Conservation (phyloP, 139 green algal species). For the Tetradesmus obliquus region DNA sequence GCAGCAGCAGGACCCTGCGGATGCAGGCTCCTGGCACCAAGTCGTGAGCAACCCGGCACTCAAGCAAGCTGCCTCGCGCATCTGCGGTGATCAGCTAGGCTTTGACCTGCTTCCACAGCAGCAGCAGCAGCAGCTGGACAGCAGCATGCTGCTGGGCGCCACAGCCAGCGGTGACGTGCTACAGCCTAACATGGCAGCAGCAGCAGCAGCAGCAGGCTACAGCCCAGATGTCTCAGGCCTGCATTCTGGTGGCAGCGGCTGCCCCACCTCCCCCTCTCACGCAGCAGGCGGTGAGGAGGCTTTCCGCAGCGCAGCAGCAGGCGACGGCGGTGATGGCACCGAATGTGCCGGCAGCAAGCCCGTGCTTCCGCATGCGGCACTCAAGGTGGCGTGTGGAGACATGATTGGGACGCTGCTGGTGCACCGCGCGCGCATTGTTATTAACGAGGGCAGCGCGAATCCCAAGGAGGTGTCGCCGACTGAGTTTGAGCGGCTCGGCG, state of each 20-base stretch:
- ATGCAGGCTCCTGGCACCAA: background rate
- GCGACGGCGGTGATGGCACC: background rate
- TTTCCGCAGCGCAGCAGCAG: background rate
- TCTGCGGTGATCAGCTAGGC: background rate
- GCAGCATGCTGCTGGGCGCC: background rate
- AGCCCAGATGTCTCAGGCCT: background rate
- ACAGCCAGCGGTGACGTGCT: background rate
- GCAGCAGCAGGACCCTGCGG: background rate
- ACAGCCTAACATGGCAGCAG: background rate
- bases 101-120: background rate
- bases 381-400: constrained; percentile 26
- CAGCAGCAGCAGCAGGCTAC: background rate
- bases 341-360: background rate
- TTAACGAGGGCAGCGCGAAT: background rate
- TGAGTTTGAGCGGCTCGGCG: constrained; percentile 58
- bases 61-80: background rate
- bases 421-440: constrained; percentile 1
- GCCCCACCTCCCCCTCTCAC: background rate
- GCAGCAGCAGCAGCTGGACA: background rate
- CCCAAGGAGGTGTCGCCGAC: constrained; percentile 50
- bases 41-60: background rate
- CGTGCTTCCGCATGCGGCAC: background rate
- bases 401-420: constrained; percentile 39
- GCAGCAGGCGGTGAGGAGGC: background rate
- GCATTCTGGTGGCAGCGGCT: background rate